Base-by-base conservation (phyloP, 805 yeast genomes). In the Suhomyces pyralidae region DNA sequence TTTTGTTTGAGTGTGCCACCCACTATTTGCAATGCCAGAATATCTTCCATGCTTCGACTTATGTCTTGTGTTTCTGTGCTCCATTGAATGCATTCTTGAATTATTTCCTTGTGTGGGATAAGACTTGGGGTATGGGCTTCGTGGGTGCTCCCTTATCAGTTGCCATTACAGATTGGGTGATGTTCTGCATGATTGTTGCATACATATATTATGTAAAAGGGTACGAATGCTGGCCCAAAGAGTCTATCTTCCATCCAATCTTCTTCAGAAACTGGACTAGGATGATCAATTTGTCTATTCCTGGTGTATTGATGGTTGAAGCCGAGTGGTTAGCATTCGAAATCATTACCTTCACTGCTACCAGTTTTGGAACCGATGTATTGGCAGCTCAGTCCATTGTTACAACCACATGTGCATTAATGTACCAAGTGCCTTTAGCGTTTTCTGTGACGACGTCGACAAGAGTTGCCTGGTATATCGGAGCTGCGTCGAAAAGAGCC, bases 301-400 rank as follows among this genome's bases (percentile, higher is more conserved):
- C 90, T 5, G 91, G 92, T 36, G 82, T 86, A 28, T 69, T 86
- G 50, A 85, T 86, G 88, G 88, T 88, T 20, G 81, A 84, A 61
- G 87, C 90, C 17, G 94, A 88, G 67, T 88, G 88, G 79, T 70
- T 88, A 38, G 90, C 91, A 1, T 88, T 87, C 66, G 93, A 88
- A 69, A 79, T 88, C 46, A 72, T 87, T 55, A 88, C 93, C 0
- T 75, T 87, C 49, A 73, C 82, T 55, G 86, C 92, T 0, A 81
- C 90, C 3, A 81, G 80, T 60, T 76, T 87, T 55, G 91, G 93
- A 22, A 81, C 86, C 2, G 76, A 75, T 4, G 80, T 80, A 1
- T 72, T 87, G 58, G 94, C 90, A 7, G 88, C 93, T 0, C 92
- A 87, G 68, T 82, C 88, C 2, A 85, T 87, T 50, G 79, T 86